Conservation (phyloP, 352 stramenopile species). For the Globisporangium cylindrosporum region DNA sequence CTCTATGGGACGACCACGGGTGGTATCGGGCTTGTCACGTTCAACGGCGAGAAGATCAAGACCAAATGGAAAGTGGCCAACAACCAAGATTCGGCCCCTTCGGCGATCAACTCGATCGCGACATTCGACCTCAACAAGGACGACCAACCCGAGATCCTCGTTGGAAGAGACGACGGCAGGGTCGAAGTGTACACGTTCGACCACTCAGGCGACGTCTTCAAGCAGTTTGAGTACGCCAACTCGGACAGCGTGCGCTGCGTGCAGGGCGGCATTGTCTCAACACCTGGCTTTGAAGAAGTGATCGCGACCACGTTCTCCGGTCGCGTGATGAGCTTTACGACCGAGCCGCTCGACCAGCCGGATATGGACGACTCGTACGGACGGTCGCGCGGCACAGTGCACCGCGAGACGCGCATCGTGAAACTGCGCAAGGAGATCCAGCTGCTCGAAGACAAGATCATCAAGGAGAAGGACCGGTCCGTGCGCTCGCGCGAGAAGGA, state of each 20-base stretch:
- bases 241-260: slow-evolving; percentile 76
- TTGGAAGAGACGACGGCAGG: slow-evolving; percentile 75
- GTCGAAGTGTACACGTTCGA: slow-evolving; percentile 79
- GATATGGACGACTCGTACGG: slow-evolving; percentile 76
- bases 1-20: slow-evolving; percentile 69
- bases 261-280: slow-evolving; percentile 68
- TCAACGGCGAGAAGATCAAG: slow-evolving; percentile 77
- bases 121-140: slow-evolving; percentile 84
- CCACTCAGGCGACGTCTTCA: slow-evolving; percentile 40
- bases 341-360: slow-evolving; percentile 71
- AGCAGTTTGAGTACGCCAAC: slow-evolving; percentile 65
- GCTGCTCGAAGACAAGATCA: slow-evolving; percentile 65
- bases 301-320: slow-evolving; percentile 79
- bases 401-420: slow-evolving; percentile 72
- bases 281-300: slow-evolving; percentile 70
- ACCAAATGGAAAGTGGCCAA: slow-evolving; percentile 59
- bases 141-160: slow-evolving; percentile 68
- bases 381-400: slow-evolving; percentile 68
- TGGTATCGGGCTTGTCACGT: slow-evolving; percentile 53
- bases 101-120: slow-evolving; percentile 70
- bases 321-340: slow-evolving; percentile 78
- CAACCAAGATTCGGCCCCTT: slow-evolving; percentile 26
- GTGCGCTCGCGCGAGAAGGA: slow-evolving; percentile 50
- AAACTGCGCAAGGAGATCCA: slow-evolving; percentile 80
- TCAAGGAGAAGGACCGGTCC: slow-evolving; percentile 48